phyloP scores from a whole-genome alignment of 257 asterid genomes.

The Coffea canephora region DNA sequence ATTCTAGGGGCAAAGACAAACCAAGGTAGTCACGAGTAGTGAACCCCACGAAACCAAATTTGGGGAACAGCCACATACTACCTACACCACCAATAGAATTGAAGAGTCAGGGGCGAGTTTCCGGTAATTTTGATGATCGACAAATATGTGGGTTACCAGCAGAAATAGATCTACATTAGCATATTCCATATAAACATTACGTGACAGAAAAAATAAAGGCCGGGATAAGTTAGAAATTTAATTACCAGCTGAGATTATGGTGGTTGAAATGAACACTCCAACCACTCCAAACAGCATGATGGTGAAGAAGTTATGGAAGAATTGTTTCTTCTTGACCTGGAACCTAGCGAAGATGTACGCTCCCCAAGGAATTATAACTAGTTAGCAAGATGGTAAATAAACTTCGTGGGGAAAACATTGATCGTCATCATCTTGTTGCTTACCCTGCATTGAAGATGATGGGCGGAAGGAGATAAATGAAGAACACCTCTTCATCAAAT shows the following conservation, averaged over 20 bases:
- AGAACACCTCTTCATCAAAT: slow-evolving; percentile 86
- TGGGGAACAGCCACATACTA: slow-evolving; percentile 65
- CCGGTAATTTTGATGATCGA: neutral
- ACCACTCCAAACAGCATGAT: slow-evolving; percentile 87
- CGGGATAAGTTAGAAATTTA: too few species aligned
- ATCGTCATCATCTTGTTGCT: slow-evolving; percentile 16
- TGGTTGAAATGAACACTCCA: slow-evolving; percentile 80
- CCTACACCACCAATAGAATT: slow-evolving; percentile 35
- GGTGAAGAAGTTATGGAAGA: slow-evolving; percentile 92
- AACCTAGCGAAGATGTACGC: slow-evolving; percentile 42
- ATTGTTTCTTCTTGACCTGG: slow-evolving; percentile 96
- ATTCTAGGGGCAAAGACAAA: slow-evolving; percentile 26
- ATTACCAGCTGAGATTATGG: slow-evolving; percentile 70
- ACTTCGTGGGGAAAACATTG: too few species aligned
- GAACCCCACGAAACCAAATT: slow-evolving; percentile 50
- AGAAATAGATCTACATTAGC: neutral
- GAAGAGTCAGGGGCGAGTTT: neutral
- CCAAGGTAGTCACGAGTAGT: slow-evolving; percentile 78
- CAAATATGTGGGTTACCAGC: neutral
- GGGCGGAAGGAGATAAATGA: slow-evolving; percentile 88
- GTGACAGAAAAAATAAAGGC: neutral
- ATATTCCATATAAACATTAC: neutral
- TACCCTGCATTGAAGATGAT: slow-evolving; percentile 97
- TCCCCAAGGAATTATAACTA: neutral
- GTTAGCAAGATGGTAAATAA: neutral